Base-by-base conservation (phyloP, 192 early-diverging fungal species). In the Jimgerdemannia flammicorona region DNA sequence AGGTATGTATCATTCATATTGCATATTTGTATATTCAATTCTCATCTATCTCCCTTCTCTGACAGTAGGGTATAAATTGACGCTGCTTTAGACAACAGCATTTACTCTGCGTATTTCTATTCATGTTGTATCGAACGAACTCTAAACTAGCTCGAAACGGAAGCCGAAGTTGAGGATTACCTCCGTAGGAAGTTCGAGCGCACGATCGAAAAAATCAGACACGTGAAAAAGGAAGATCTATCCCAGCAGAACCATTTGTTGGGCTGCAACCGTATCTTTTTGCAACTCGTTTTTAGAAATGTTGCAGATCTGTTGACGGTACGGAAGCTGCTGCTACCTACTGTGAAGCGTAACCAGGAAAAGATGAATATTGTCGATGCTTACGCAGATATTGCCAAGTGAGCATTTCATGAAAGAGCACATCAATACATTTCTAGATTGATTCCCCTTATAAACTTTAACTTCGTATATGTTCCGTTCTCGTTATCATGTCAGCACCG, bases 181-280 rank as follows among this genome's bases (percentile, higher is more conserved):
- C 72, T 97, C 6, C 82, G 87, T 43, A 84, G 92, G 17, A 87
- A 83, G 64, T 98, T 93, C 67, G 90, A 93, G 41, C 82, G 84
- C 19, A 71, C 84, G 14, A 82, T 98, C 20, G 86, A 90, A 14
- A 87, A 86, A 20, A 89, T 96, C 40, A 79, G 81, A 63, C 79
- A 86, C 4, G 84, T 92, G 2, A 77, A 92, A 64, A 93, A 94
- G 72, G 95, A 98, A 70, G 97, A 99, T 83, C 81, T 99, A 69
- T 83, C 87, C 20, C 86, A 91, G 96, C 86, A 91, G 44, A 97
- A 99, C 80, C 98, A 99, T 76, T 84, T 99, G 67, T 75, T 91
- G 11, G 96, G 95, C 40, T 80, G 89, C 66, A 87, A 85, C 69
- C 84, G 91, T 9, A 86, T 77, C 49, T 85, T 91, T 59, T 84